phyloP scores from a whole-genome alignment of 306 rosid genomes.

The Leucaena leucocephala region DNA sequence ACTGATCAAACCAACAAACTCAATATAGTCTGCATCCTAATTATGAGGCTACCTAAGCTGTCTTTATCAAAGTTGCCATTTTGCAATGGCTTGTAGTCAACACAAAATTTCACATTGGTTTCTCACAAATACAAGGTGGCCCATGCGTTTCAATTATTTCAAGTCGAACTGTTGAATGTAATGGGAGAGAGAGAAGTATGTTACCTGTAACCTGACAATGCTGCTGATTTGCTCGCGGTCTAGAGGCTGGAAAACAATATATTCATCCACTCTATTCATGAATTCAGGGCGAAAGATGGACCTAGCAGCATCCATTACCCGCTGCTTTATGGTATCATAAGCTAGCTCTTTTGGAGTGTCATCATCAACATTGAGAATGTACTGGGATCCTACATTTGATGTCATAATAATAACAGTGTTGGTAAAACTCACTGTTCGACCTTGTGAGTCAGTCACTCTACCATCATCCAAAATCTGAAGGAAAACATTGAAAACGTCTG shows the following conservation, averaged over 20 bases:
- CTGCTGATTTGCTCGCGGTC: conserved; percentile 81
- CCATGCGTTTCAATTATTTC: background rate
- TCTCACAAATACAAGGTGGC: background rate
- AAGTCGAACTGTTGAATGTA: background rate
- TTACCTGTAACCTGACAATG: conserved; percentile 91
- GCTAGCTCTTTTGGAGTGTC: conserved; percentile 61
- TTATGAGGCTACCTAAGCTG: background rate
- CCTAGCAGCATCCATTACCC: conserved; percentile 95
- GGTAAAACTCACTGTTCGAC: conserved; percentile 89
- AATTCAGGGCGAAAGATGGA: conserved; percentile 91
- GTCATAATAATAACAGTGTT: conserved; percentile 96
- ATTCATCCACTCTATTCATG: conserved; percentile 96
- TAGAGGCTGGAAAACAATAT: conserved; percentile 93
- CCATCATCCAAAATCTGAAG: conserved; percentile 97
- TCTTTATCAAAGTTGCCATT: background rate
- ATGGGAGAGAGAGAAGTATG: background rate
- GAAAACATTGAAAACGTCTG: conserved; percentile 89
- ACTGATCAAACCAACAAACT: background rate
- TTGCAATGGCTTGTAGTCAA: background rate
- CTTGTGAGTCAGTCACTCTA: conserved; percentile 95
- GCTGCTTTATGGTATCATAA: conserved; percentile 81
- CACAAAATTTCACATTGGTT: background rate
- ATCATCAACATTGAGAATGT: conserved; percentile 79
- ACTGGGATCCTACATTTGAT: conserved; percentile 94
- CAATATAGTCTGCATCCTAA: background rate